A percentile compares a stretch with the other conserved stretches of the same genome.
These are phyloP conservation scores for Bipolaris bicolor DNA, from an alignment of 2,329 filamentous ascomycete genomes.

Conservation along the genomic window DNA sequence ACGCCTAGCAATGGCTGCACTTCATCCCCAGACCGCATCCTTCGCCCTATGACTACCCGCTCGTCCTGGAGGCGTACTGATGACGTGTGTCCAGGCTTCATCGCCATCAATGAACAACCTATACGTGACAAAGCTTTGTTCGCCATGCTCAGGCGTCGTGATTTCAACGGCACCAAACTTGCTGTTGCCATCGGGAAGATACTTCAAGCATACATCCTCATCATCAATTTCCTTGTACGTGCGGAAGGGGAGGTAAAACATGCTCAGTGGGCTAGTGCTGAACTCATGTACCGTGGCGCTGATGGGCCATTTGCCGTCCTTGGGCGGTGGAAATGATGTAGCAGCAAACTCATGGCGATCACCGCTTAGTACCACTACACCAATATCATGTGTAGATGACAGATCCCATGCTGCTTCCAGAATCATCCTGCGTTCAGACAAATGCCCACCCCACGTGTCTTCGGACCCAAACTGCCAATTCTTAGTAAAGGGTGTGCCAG, in stretches of 20 bases:
- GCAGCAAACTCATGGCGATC: constrained; percentile 98
- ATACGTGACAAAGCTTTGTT: constrained; percentile 78
- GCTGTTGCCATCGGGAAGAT: constrained; percentile 82
- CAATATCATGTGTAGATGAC: constrained; percentile 70
- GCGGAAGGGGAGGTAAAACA: constrained; percentile 87
- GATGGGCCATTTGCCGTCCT: constrained; percentile 62
- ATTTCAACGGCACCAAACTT: constrained; percentile 90
- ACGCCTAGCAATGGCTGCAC: neutral
- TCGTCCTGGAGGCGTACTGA: constrained; percentile 52
- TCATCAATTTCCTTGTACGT: constrained; percentile 83
- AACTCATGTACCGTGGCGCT: constrained; percentile 77
- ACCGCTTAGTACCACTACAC: constrained; percentile 84
- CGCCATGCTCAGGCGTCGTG: constrained; percentile 66
- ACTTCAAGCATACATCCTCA: constrained; percentile 85
- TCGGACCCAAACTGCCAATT: constrained; percentile 90
- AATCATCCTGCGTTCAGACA: constrained; percentile 76
- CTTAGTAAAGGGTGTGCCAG: constrained; percentile 93
- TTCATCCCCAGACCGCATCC: constrained; percentile 55
- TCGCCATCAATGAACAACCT: constrained; percentile 80
- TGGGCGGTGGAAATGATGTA: constrained; percentile 71
- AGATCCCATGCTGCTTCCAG: constrained; percentile 93
- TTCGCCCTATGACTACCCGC: constrained; percentile 51
- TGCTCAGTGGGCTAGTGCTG: constrained; percentile 86
- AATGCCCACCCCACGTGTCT: constrained; percentile 95
- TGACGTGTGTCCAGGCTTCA: constrained; percentile 72